Percentiles rank a stretch among this genome's conserved stretches.
Evolutionary conservation across 352 stramenopile genomes (phyloP).

Genomic region (Phytophthora pseudosyringae): DNA sequence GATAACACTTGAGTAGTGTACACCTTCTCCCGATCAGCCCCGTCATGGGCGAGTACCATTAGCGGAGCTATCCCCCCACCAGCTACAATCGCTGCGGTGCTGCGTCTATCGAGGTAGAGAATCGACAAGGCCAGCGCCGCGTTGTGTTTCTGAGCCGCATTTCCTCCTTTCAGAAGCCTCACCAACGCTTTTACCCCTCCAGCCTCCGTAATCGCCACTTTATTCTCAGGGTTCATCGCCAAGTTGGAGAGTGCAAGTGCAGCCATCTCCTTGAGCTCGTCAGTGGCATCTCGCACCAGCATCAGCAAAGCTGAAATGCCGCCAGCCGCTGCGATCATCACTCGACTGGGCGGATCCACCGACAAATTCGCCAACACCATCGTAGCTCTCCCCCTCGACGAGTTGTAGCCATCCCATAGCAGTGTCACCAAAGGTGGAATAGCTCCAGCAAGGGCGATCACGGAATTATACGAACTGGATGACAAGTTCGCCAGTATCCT

Average conservation of each 20-base stretch:
- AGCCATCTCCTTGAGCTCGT: conserved; percentile 15
- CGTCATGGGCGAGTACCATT: conserved; percentile 1
- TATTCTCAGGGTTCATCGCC: conserved; percentile 1
- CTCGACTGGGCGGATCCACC: background rate
- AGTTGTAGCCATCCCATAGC: conserved; percentile 8
- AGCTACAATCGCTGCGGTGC: conserved; percentile 2
- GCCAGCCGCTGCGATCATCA: conserved; percentile 10
- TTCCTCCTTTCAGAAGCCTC: conserved; percentile 11
- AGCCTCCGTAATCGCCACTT: conserved; percentile 11
- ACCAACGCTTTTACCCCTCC: conserved; percentile 13
- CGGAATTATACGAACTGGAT: conserved; percentile 9
- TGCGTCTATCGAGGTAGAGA: conserved; percentile 10
- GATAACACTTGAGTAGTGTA: conserved; percentile 3
- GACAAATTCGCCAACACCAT: conserved; percentile 11
- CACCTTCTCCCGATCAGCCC: background rate
- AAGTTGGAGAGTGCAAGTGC: conserved; percentile 11
- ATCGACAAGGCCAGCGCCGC: conserved; percentile 6
- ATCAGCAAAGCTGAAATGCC: conserved; percentile 17
- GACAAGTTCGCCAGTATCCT: conserved; percentile 10
- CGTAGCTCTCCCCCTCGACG: background rate
- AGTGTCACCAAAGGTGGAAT: conserved; percentile 18
- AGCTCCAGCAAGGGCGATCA: conserved; percentile 5
- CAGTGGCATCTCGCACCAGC: conserved; percentile 8
- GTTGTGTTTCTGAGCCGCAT: conserved; percentile 8
- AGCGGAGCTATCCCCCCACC: background rate